Conservation (phyloP, 495 filamentous ascomycete species). For the Penicillium crystallinum region DNA sequence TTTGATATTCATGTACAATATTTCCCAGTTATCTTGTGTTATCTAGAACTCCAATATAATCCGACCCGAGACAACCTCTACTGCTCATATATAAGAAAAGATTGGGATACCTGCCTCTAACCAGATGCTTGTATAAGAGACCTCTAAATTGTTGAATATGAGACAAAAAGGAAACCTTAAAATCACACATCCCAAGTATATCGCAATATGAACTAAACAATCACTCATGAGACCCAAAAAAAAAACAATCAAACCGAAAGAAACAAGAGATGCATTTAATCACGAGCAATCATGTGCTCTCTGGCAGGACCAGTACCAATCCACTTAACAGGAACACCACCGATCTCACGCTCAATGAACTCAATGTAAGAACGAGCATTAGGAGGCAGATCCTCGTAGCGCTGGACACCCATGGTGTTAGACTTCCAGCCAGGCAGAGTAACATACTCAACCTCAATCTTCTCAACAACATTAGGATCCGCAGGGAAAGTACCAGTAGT, state of each 20-base stretch:
- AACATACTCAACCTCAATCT: conserved; percentile 59
- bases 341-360: conserved; percentile 69
- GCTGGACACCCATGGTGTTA: conserved; percentile 57
- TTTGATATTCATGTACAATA: conserved; percentile 9
- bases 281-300: conserved; percentile 60
- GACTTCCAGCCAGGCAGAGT: conserved; percentile 75
- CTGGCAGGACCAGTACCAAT: conserved; percentile 74
- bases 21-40: neutral
- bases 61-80: neutral
- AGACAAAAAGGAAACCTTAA: neutral
- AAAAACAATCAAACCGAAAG: neutral
- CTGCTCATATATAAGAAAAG: neutral
- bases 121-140: conserved; percentile 2
- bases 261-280: conserved; percentile 18
- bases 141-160: conserved; percentile 8
- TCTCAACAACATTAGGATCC: conserved; percentile 57
- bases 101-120: neutral
- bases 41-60: conserved; percentile 1
- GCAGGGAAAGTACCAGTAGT: conserved; percentile 61
- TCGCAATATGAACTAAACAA: conserved; percentile 6
- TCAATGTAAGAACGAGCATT: conserved; percentile 71
- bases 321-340: conserved; percentile 64
- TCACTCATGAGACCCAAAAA: conserved; percentile 1
- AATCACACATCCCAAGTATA: conserved; percentile 6
- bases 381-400: conserved; percentile 64